Percentiles rank a stretch among this genome's conserved stretches.
phyloP scores from a whole-genome alignment of 2,329 filamentous ascomycete genomes.

The Botrytis byssoidea region DNA sequence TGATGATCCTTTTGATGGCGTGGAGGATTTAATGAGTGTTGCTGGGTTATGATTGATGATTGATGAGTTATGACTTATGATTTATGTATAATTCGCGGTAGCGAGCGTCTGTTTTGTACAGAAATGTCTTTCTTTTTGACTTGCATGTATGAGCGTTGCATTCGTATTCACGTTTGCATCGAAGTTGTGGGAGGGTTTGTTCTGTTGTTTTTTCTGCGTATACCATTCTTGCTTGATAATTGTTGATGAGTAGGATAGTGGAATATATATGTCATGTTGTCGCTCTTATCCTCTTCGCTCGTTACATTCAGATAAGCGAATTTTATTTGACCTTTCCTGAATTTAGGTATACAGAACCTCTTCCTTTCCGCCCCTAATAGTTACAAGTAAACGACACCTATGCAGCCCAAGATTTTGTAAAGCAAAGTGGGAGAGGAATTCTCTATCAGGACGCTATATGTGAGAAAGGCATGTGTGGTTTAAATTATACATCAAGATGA shows the following conservation, averaged over 20 bases:
- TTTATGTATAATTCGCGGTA: neutral
- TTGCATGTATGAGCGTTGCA: neutral
- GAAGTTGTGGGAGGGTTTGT: neutral
- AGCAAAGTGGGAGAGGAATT: neutral
- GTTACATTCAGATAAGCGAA: neutral
- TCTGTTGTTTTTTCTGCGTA: neutral
- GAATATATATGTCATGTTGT: neutral
- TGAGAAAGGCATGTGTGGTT: neutral
- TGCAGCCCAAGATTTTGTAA: neutral
- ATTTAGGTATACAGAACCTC: too few relatives aligned
- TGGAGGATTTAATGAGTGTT: slow-evolving; percentile 21
- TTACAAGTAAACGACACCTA: neutral
- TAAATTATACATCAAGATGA: neutral
- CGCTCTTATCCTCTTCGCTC: neutral
- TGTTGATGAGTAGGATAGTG: neutral
- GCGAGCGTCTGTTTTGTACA: neutral
- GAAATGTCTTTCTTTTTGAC: neutral
- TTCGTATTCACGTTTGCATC: neutral
- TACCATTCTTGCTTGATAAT: slow-evolving; percentile 13
- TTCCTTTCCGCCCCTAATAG: neutral
- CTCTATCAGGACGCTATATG: too few relatives aligned
- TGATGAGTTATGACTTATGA: slow-evolving; percentile 1
- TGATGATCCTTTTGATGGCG: slow-evolving; percentile 12
- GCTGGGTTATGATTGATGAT: slow-evolving; percentile 10
- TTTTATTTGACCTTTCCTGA: too few relatives aligned